These are phyloP conservation scores for Lentinula detonsa DNA, from an alignment of 768 basidiomycete species.

Conservation along the genomic window DNA sequence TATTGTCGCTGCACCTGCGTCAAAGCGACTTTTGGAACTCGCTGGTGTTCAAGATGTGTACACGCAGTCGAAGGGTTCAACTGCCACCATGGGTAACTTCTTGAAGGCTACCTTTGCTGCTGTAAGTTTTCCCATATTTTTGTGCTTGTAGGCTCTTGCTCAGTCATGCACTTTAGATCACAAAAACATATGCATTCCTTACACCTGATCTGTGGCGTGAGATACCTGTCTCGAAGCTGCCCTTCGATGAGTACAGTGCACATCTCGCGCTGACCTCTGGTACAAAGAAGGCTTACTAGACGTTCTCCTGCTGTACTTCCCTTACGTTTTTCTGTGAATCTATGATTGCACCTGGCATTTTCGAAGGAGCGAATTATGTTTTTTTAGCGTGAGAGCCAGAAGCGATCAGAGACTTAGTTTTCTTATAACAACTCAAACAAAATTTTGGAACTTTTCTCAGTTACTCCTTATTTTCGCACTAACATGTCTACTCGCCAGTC, in stretches of 20 bases:
- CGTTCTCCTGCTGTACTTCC: conserved; percentile 8
- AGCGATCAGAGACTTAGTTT: background rate
- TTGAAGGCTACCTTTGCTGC: conserved; percentile 95
- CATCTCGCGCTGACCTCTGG: conserved; percentile 70
- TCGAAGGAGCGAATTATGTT: background rate
- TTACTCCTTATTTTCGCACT: background rate
- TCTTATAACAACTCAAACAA: background rate
- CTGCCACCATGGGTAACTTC: conserved; percentile 99
- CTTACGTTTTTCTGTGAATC: conserved; percentile 3
- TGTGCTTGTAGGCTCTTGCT: background rate
- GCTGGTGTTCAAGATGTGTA: conserved; percentile 98
- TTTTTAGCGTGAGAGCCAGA: background rate
- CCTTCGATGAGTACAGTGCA: conserved; percentile 93
- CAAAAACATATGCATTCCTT: conserved; percentile 97
- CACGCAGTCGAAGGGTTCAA: conserved; percentile 97
- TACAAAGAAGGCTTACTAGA: conserved; percentile 70
- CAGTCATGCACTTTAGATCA: conserved; percentile 51
- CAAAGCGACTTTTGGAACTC: conserved; percentile 92
- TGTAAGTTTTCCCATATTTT: conserved; percentile 37
- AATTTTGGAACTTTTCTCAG: background rate
- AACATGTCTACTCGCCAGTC: conserved; percentile 6
- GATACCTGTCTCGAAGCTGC: conserved; percentile 82
- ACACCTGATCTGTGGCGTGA: conserved; percentile 98
- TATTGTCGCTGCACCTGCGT: conserved; percentile 98
- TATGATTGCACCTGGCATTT: background rate